Percentiles rank a stretch among this genome's conserved stretches.
These are phyloP conservation scores for Pichia cactophila DNA, from an alignment of 1,139 yeast species.

Conservation along the genomic window DNA sequence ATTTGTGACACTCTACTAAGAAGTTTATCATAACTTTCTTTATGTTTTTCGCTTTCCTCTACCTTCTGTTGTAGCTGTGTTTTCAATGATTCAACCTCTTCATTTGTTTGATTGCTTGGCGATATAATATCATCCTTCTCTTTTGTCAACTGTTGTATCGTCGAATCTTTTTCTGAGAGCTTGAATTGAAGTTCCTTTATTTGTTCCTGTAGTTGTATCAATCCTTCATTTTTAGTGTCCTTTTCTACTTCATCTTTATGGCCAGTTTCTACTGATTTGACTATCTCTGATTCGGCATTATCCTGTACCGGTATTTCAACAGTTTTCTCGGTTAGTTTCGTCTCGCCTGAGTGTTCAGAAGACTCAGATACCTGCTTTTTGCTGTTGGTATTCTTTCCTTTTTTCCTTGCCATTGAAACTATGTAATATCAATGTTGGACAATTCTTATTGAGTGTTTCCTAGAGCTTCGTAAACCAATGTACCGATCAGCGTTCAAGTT, in stretches of 20 bases:
- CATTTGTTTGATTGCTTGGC: neutral
- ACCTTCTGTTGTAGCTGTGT: slow-evolving; percentile 34
- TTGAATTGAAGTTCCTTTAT: slow-evolving; percentile 2
- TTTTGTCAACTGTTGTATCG: slow-evolving; percentile 16
- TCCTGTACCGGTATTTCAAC: neutral
- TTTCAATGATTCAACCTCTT: slow-evolving; percentile 19
- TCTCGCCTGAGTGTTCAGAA: neutral
- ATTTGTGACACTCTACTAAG: slow-evolving; percentile 70
- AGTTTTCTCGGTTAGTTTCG: slow-evolving; percentile 2
- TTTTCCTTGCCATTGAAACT: slow-evolving; percentile 10
- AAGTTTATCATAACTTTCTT: slow-evolving; percentile 67
- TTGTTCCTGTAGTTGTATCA: slow-evolving; percentile 3
- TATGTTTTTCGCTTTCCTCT: slow-evolving; percentile 58
- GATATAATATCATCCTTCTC: slow-evolving; percentile 6
- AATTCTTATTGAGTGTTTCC: too few relatives aligned
- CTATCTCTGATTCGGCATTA: slow-evolving; percentile 4
- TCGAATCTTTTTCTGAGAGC: slow-evolving; percentile 4
- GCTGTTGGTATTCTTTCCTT: slow-evolving; percentile 2
- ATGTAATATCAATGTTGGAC: neutral
- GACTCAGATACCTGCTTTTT: slow-evolving; percentile 6
- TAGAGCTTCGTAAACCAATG: too few relatives aligned
- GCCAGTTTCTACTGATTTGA: neutral
- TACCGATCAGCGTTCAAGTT: too few relatives aligned
- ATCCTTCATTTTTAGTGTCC: neutral
- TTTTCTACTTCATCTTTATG: slow-evolving; percentile 10